Evolutionary conservation across 2,329 filamentous ascomycete genomes (phyloP), one percentile per base, ranked within the genome.

Genomic region (Claviceps quebecensis): DNA sequence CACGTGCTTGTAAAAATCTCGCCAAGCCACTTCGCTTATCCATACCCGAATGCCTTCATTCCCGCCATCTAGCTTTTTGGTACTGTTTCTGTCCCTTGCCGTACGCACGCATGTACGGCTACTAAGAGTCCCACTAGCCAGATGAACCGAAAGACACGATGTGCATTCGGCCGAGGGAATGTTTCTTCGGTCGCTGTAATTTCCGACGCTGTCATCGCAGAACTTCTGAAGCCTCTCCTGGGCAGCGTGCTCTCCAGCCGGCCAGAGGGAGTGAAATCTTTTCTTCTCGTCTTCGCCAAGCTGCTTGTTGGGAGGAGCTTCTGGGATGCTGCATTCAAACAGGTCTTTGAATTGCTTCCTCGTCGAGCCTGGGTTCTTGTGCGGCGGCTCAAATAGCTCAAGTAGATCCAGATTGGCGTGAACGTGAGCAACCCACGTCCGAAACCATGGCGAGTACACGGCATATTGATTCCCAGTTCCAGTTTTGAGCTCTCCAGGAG

Each of bases 1-100:
- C 3, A 95, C 86, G 63, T 93, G 86, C 60, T 83, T 87, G 69
- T 94, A 94, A 61, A 94, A 94, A 60, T 94, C 87, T 14, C 87
- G 74, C 87, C 87, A 93, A 0, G 86, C 87, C 3, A 94, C 74
- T 65, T 94, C 87, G 50, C 82, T 82, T 56, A 93, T 87, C 87
- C 87, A 94, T 0, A 74, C 72, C 48, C 76, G 72, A 52, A 86
- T 83, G 0, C 86, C 86, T 16, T 77, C 67, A 19, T 76, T 74
- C 0, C 84, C 84, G 1, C 71, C 77, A 54, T 88, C 78, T 1
- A 95, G 73, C 52, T 80, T 78, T 62, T 77, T 79, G 1, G 76
- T 77, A 26, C 70, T 79, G 59, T 87, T 86, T 34, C 70, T 67
- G 51, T 80, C 75, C 36, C 78, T 73, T 0, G 87, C 86, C 29